phyloP scores from a whole-genome alignment of 441 rosid genomes.

The Cnidoscolus chayamansa region DNA sequence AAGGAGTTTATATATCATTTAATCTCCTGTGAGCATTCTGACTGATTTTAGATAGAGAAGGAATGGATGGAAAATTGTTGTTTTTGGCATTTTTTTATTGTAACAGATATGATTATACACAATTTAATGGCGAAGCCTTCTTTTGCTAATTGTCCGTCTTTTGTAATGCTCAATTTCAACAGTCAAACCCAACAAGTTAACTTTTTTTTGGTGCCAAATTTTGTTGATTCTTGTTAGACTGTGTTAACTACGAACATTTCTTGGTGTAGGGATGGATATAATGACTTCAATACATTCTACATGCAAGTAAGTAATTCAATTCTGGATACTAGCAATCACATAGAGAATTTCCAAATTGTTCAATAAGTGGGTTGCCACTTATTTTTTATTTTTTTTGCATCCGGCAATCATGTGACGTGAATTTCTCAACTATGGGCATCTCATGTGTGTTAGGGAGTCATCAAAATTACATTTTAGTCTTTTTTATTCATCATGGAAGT shows the following conservation, averaged over 20 bases:
- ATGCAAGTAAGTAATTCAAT: slow-evolving; percentile 73
- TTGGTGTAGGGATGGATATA: slow-evolving; percentile 62
- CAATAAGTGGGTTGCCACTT: not conserved
- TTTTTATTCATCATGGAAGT: no score
- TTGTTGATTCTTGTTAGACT: not conserved
- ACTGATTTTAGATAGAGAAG: slow-evolving; percentile 1
- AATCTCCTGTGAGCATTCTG: not conserved
- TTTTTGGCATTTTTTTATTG: not conserved
- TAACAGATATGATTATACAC: not conserved
- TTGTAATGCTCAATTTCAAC: not conserved
- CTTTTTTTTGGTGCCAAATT: no score
- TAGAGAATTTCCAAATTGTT: not conserved
- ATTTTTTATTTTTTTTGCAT: not conserved
- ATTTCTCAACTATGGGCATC: not conserved
- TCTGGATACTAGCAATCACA: not conserved
- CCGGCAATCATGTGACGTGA: not conserved
- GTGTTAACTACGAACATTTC: not conserved
- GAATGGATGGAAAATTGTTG: not conserved
- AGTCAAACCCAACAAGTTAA: not conserved
- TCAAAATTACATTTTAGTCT: not conserved
- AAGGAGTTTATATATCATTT: not conserved
- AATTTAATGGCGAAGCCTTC: not conserved
- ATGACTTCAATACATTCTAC: slow-evolving; percentile 98
- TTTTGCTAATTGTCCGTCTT: not conserved
- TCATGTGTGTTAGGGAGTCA: not conserved